phyloP scores from a whole-genome alignment of 257 asterid species.

The Capsicum rhomboideum region DNA sequence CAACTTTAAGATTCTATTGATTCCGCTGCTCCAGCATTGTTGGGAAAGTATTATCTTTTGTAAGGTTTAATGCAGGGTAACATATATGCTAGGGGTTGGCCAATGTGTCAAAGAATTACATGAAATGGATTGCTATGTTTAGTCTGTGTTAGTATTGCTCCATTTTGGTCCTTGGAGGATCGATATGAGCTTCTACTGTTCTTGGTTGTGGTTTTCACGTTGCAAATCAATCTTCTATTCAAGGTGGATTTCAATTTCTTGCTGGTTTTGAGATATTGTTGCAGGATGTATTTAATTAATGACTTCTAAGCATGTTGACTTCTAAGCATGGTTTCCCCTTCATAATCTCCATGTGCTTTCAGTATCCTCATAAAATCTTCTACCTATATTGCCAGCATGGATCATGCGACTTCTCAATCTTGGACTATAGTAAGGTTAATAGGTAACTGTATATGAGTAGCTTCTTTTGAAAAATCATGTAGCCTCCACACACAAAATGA shows the following conservation, averaged over 20 bases:
- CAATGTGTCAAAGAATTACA: background rate
- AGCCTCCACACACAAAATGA: background rate
- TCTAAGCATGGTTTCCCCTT: background rate
- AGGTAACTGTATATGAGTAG: background rate
- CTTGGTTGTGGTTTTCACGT: background rate
- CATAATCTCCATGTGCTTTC: background rate
- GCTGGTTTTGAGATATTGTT: slow-evolving; percentile 1
- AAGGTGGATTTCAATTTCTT: background rate
- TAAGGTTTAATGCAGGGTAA: background rate
- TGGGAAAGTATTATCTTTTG: background rate
- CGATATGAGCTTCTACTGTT: background rate
- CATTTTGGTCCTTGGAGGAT: background rate
- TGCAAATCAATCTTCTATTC: background rate
- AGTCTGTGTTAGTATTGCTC: background rate
- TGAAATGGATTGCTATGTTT: background rate
- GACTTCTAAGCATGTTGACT: background rate
- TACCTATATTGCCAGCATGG: background rate
- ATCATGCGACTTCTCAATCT: background rate
- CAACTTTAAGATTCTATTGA: background rate
- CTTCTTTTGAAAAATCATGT: background rate
- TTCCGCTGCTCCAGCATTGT: background rate
- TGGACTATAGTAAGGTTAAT: background rate
- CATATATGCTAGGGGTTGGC: background rate
- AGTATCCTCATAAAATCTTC: background rate
- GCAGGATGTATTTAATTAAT: background rate